Conservation (phyloP, 2,329 filamentous ascomycete genomes). For the Hymenoscyphus occultus region DNA sequence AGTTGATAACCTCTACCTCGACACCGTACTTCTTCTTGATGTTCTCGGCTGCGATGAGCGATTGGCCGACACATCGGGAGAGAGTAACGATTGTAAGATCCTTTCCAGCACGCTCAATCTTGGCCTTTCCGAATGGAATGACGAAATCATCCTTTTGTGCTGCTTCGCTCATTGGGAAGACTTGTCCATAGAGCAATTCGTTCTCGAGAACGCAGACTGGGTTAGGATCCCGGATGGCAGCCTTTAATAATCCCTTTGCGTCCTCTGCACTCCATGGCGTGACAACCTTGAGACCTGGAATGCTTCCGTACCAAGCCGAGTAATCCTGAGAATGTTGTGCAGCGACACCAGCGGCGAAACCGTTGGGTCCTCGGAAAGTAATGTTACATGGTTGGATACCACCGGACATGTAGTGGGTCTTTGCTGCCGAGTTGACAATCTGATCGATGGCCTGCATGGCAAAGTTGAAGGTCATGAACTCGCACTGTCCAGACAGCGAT, state of each 20-base stretch:
- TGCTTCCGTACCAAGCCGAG: slow-evolving; percentile 97
- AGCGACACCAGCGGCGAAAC: slow-evolving; percentile 90
- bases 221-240: slow-evolving; percentile 96
- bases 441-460: slow-evolving; percentile 99
- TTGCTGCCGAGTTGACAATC: slow-evolving; percentile 97
- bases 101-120: slow-evolving; percentile 94
- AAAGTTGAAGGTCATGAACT: slow-evolving; percentile 99
- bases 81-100: slow-evolving; percentile 94
- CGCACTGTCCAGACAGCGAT: slow-evolving; percentile 58
- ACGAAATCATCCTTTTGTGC: slow-evolving; percentile 97
- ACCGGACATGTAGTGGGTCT: slow-evolving; percentile 99
- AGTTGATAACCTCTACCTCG: slow-evolving; percentile 95
- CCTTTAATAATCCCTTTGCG: slow-evolving; percentile 96
- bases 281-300: slow-evolving; percentile 96
- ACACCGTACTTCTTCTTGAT: slow-evolving; percentile 96
- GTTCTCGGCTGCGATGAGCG: slow-evolving; percentile 80
- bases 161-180: slow-evolving; percentile 96
- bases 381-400: slow-evolving; percentile 99
- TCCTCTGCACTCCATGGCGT: slow-evolving; percentile 95
- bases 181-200: slow-evolving; percentile 86
- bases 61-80: slow-evolving; percentile 93
- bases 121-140: slow-evolving; percentile 96
- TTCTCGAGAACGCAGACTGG: slow-evolving; percentile 89
- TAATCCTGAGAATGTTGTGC: slow-evolving; percentile 99
- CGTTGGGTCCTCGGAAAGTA: slow-evolving; percentile 98